Evolutionary conservation across 2,329 filamentous ascomycete genomes (phyloP).

Genomic region (Fusarium dimerum): DNA sequence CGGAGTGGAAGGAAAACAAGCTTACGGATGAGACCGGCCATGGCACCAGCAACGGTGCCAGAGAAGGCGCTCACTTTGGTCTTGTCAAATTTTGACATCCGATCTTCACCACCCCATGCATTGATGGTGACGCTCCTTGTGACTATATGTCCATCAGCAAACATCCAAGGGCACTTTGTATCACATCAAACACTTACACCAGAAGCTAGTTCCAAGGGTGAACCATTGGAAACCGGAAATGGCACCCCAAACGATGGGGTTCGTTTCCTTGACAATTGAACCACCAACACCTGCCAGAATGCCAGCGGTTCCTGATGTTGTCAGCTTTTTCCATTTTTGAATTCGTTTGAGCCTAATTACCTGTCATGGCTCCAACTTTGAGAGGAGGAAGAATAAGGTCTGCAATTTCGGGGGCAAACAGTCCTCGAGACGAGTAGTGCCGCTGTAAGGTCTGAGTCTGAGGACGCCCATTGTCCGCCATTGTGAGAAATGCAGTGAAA

Average conservation of each 20-base stretch:
- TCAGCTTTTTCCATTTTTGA: conserved; percentile 18
- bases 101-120: conserved; percentile 51
- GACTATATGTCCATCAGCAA: conserved; percentile 38
- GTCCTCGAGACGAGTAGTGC: conserved; percentile 32
- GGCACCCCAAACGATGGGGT: conserved; percentile 69
- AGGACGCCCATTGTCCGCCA: conserved; percentile 20
- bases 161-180: background rate
- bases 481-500: conserved; percentile 1
- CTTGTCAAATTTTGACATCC: conserved; percentile 59
- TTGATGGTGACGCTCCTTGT: conserved; percentile 49
- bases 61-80: conserved; percentile 69
- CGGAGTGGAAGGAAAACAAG: conserved; percentile 6
- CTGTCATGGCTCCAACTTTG: conserved; percentile 60
- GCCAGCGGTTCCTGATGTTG: conserved; percentile 56
- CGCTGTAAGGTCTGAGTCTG: conserved; percentile 22
- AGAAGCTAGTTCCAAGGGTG: conserved; percentile 74
- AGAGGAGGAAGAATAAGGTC: conserved; percentile 53
- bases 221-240: conserved; percentile 81
- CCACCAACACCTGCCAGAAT: conserved; percentile 66
- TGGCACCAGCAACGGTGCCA: conserved; percentile 67
- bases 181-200: conserved; percentile 53
- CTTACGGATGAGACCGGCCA: conserved; percentile 57
- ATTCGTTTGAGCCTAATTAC: conserved; percentile 38
- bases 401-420: conserved; percentile 45
- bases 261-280: conserved; percentile 69